Evolutionary conservation across 2,329 filamentous ascomycete genomes (phyloP).

Genomic region (Herpotrichia juniperi): DNA sequence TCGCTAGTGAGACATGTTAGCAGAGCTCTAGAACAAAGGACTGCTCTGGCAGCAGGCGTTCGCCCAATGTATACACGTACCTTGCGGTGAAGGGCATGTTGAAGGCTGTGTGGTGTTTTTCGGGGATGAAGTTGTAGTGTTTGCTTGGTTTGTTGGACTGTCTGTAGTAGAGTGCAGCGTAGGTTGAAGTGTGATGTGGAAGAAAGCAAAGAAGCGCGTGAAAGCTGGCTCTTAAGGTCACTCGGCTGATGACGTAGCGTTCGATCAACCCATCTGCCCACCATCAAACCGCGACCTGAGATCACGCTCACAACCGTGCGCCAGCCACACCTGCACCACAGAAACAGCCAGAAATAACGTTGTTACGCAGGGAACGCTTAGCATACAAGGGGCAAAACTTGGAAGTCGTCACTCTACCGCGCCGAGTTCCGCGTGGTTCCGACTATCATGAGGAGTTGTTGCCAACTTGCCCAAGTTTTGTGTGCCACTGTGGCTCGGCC

Average conservation of each 20-base stretch:
- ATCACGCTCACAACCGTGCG: not conserved
- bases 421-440: not conserved
- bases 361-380: not conserved
- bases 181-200: not conserved
- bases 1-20: constrained; percentile 57
- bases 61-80: constrained; percentile 45
- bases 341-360: not conserved
- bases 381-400: not conserved
- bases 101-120: constrained; percentile 26
- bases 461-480: not conserved
- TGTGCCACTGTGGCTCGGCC: not conserved
- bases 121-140: constrained; percentile 3
- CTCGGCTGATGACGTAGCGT: constrained; percentile 1
- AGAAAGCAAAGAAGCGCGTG: not conserved
- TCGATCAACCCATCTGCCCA: not conserved
- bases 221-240: too few relatives aligned
- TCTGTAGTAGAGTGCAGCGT: not conserved
- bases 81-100: constrained; percentile 67
- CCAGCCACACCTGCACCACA: not conserved
- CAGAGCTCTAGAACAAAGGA: not conserved
- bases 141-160: constrained; percentile 2
- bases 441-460: too few relatives aligned
- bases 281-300: not conserved
- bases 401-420: not conserved
- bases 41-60: not conserved